These are phyloP conservation scores for Psilocybe mexicana DNA, from an alignment of 1,284 basidiomycete species.

Conservation along the genomic window DNA sequence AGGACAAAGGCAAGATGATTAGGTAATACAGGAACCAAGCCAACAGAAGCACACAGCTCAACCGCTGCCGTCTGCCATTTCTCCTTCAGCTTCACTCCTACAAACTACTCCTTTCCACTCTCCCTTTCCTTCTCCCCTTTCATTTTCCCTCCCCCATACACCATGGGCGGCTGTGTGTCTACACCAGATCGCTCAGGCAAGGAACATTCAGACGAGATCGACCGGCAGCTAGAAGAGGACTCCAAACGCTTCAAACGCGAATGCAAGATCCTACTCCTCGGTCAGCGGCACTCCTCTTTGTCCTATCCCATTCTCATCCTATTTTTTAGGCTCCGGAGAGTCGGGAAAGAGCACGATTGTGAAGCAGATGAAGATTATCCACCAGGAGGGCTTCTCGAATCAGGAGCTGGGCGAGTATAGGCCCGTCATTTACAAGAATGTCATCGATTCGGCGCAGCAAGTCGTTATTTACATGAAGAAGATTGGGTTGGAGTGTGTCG, in stretches of 20 bases:
- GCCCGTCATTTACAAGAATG: slow-evolving; percentile 82
- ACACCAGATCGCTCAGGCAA: slow-evolving; percentile 58
- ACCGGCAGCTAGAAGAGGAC: slow-evolving; percentile 74
- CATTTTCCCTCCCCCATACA: neutral
- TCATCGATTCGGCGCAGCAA: slow-evolving; percentile 88
- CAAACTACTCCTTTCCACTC: neutral
- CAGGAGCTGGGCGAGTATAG: slow-evolving; percentile 83
- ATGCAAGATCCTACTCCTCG: slow-evolving; percentile 92
- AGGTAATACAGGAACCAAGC: slow-evolving; percentile 7
- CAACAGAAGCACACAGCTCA: neutral
- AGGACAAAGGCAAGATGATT: slow-evolving; percentile 19
- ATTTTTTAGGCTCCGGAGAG: slow-evolving; percentile 52
- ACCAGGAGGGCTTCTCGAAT: slow-evolving; percentile 88
- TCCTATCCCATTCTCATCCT: neutral
- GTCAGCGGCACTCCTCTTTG: slow-evolving; percentile 44
- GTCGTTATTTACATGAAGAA: slow-evolving; percentile 90
- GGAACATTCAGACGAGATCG: slow-evolving; percentile 71
- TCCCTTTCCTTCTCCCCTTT: slow-evolving; percentile 4
- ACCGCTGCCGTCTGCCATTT: neutral
- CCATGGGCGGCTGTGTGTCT: slow-evolving; percentile 71
- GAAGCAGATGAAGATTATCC: slow-evolving; percentile 99
- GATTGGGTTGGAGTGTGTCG: slow-evolving; percentile 82
- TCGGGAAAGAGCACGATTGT: slow-evolving; percentile 97
- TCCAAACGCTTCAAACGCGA: slow-evolving; percentile 80
- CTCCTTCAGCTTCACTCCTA: no score